These are phyloP conservation scores for Moricandia moricandioides DNA, from an alignment of 345 rosid genomes.

Conservation along the genomic window DNA sequence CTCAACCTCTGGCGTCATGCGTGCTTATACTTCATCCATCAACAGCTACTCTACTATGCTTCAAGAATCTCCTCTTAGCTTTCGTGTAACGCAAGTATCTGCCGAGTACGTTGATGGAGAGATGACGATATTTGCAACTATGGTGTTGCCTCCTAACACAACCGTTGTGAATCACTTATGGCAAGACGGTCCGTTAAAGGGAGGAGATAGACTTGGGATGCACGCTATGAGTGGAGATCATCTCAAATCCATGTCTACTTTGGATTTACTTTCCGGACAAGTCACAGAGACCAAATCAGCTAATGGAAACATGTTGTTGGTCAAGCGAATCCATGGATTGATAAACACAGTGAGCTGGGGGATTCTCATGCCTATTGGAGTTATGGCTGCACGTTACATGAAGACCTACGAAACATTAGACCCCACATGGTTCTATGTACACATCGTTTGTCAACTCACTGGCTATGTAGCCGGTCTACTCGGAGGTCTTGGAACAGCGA, in stretches of 20 bases:
- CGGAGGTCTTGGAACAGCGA: conserved; percentile 34
- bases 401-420: conserved; percentile 63
- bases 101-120: conserved; percentile 35
- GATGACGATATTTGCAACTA: conserved; percentile 56
- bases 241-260: conserved; percentile 53
- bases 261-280: conserved; percentile 58
- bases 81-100: conserved; percentile 36
- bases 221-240: conserved; percentile 56
- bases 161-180: conserved; percentile 61
- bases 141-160: conserved; percentile 36
- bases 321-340: conserved; percentile 54
- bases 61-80: conserved; percentile 38
- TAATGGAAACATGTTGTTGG: conserved; percentile 23
- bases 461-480: conserved; percentile 56
- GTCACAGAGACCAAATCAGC: background rate
- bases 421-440: conserved; percentile 65
- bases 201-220: conserved; percentile 32
- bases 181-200: conserved; percentile 66
- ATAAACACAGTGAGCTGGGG: conserved; percentile 62
- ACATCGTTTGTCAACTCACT: conserved; percentile 14
- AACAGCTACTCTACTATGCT: conserved; percentile 23
- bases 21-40: conserved; percentile 44
- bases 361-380: conserved; percentile 66
- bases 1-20: conserved; percentile 35
- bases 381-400: conserved; percentile 65